phyloP scores from a whole-genome alignment of 2,329 filamentous ascomycete species.

The Orbilia blumenaviensis region DNA sequence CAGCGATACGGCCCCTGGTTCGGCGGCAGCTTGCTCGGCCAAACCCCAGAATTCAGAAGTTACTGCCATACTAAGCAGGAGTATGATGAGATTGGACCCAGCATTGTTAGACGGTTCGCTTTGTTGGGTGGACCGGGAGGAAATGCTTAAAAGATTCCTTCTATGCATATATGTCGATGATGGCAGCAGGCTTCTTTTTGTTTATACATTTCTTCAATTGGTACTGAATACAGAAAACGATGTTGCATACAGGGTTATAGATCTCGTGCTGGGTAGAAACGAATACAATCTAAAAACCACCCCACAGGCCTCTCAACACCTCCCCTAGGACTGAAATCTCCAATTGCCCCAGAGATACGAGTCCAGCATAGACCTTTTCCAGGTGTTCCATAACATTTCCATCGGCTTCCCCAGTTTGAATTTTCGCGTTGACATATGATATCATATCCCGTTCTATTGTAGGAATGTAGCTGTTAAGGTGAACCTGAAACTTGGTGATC shows the following conservation, averaged over 20 bases:
- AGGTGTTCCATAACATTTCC: background rate
- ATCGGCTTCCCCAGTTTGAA: background rate
- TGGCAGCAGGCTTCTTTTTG: constrained; percentile 7
- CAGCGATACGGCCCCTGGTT: constrained; percentile 99
- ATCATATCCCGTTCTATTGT: constrained; percentile 17
- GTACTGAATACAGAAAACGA: constrained; percentile 29
- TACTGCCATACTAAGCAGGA: constrained; percentile 95
- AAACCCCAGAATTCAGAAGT: constrained; percentile 97
- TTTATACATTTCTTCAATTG: constrained; percentile 24
- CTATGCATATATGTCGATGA: background rate
- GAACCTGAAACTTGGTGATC: background rate
- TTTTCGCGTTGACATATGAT: background rate
- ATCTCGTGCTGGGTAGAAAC: too few relatives aligned
- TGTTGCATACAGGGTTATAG: background rate
- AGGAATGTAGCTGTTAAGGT: background rate
- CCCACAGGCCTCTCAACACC: constrained; percentile 18
- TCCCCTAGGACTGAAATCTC: constrained; percentile 2
- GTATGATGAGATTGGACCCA: constrained; percentile 95
- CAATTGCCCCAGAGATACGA: background rate
- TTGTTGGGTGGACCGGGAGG: constrained; percentile 82
- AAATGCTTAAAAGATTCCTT: constrained; percentile 10
- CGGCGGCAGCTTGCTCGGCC: constrained; percentile 91
- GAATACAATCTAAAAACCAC: background rate
- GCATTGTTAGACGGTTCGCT: constrained; percentile 93
- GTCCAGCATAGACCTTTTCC: constrained; percentile 9